Conservation (phyloP, 345 rosid genomes). For the Lenwebbia sp. region DNA sequence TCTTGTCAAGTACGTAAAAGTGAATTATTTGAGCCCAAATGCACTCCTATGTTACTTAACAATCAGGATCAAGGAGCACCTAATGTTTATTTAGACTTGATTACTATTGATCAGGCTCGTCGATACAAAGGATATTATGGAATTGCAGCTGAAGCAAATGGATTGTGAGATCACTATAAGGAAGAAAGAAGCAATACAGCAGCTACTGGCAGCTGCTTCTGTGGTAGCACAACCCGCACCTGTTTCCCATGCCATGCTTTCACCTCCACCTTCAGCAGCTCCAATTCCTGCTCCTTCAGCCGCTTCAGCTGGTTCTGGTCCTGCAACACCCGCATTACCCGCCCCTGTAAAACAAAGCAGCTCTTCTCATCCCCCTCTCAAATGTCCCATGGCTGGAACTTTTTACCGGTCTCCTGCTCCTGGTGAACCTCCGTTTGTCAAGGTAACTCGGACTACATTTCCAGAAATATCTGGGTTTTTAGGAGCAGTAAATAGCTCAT, state of each 20-base stretch:
- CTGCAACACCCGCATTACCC: constrained; percentile 23
- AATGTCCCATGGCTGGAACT: constrained; percentile 97
- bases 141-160: constrained; percentile 75
- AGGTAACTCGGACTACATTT: constrained; percentile 28
- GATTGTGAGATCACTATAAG: constrained; percentile 75
- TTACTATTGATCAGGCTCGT: constrained; percentile 53
- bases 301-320: constrained; percentile 21
- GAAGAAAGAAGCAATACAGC: constrained; percentile 83
- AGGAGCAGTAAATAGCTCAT: not conserved
- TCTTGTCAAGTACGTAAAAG: constrained; percentile 65
- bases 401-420: constrained; percentile 81
- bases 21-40: not conserved
- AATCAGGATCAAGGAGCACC: not conserved
- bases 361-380: constrained; percentile 55
- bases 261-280: constrained; percentile 22
- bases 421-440: constrained; percentile 85
- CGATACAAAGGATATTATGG: constrained; percentile 80
- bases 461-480: not conserved
- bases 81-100: not conserved
- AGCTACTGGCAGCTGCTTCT: constrained; percentile 23
- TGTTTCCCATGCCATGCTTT: constrained; percentile 30
- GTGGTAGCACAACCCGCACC: constrained; percentile 10
- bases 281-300: constrained; percentile 17
- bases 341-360: constrained; percentile 28
- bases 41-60: not conserved